These are phyloP conservation scores for Paspalum vaginatum DNA, from an alignment of 176 grass and related monocot species.

Conservation along the genomic window DNA sequence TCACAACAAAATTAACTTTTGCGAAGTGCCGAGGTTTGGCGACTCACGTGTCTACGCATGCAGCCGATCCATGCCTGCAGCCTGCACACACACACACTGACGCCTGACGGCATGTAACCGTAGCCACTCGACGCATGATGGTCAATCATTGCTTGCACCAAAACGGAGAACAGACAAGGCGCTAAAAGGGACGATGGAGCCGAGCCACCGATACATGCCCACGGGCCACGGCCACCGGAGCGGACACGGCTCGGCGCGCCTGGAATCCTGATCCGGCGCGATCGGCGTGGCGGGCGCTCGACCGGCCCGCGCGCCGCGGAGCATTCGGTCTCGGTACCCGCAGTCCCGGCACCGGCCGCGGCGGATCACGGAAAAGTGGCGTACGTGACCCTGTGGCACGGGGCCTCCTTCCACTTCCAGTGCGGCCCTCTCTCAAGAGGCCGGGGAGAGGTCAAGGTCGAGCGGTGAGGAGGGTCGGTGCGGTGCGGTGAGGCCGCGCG, in stretches of 20 bases:
- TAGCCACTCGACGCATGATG: not conserved
- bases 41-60: not conserved
- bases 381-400: not conserved
- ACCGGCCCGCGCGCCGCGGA: not conserved
- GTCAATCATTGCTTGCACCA: conserved; percentile 13
- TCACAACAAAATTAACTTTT: too few relatives aligned
- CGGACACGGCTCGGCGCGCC: conserved; percentile 2
- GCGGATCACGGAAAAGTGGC: conserved; percentile 30
- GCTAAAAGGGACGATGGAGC: not conserved
- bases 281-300: not conserved
- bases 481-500: not conserved
- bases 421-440: not conserved
- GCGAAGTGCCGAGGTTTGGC: not conserved
- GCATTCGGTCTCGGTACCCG: not conserved
- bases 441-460: not conserved
- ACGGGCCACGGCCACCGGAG: not conserved
- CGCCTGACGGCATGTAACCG: not conserved
- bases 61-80: not conserved
- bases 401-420: not conserved
- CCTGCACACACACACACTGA: too few relatives aligned
- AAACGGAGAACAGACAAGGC: conserved; percentile 2
- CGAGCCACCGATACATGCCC: not conserved
- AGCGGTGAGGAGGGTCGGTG: not conserved
- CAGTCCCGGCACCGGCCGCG: not conserved
- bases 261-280: conserved; percentile 19